Evolutionary conservation across 495 filamentous ascomycete species (phyloP), one percentile per base, ranked within the genome.

Genomic region (Tuber indicum): DNA sequence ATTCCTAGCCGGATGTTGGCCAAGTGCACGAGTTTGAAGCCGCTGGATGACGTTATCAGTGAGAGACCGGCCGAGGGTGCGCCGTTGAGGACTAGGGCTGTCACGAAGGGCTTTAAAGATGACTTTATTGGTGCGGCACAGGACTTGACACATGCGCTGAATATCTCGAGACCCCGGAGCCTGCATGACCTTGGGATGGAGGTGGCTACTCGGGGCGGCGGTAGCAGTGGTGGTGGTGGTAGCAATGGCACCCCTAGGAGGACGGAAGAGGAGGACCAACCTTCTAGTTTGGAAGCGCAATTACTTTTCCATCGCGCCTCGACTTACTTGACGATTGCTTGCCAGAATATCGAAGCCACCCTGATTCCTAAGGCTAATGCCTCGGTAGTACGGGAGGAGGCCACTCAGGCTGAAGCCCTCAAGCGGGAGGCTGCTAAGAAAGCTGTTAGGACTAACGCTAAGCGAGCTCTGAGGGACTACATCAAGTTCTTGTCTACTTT

Each of bases 1-100:
- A 94, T 94, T 58, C 92, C 92, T 1, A 91, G 89, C 19, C 86
- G 92, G 42, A 91, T 92, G 85, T 87, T 94, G 78, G 92, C 90
- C 71, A 89, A 93, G 80, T 92, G 87, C 83, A 94, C 92, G 9
- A 89, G 88, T 62, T 84, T 94, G 42, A 84, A 86, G 69, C 86
- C 88, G 1, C 84, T 94, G 76, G 86, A 92, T 84, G 87, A 92
- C 71, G 88, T 93, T 69, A 91, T 93, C 69, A 84, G 85, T 21
- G 88, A 89, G 44, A 84, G 87, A 21, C 90, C 91, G 17, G 85
- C 83, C 32, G 90, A 93, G 71, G 89, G 87, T 16, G 90, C 91
- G 72, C 91, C 90, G 5, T 83, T 91, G 78, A 86, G 92, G 72
- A 94, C 92, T 0, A 86, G 92, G 72, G 92, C 91, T 21, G 87